phyloP scores from a whole-genome alignment of 129 eudicot species.

The Deinandra increscens region DNA sequence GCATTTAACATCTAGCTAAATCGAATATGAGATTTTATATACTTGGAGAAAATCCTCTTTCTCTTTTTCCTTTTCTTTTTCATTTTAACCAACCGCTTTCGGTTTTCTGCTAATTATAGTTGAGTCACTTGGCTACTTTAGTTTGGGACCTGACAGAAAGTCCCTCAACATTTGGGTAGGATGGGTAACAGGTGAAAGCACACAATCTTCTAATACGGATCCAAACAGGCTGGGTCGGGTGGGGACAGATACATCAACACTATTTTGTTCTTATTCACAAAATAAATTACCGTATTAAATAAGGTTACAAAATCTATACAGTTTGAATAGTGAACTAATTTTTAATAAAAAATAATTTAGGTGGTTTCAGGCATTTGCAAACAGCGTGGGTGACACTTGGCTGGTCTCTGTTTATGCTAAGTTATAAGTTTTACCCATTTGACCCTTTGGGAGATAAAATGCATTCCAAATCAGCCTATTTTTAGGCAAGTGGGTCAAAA shows the following conservation, averaged over 20 bases:
- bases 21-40: not conserved
- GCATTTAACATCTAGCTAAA: not conserved
- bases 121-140: constrained; percentile 4
- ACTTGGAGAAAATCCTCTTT: not conserved
- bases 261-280: not conserved
- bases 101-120: not conserved
- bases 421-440: not conserved
- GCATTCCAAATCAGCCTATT: too few relatives aligned
- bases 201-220: not conserved
- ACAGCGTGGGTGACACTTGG: not conserved
- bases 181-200: not conserved
- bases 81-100: not conserved
- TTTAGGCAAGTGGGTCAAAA: not conserved
- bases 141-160: not conserved
- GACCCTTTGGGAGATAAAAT: not conserved
- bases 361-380: not conserved
- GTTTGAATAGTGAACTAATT: not conserved
- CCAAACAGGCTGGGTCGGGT: not conserved
- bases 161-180: not conserved
- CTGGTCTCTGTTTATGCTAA: not conserved
- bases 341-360: not conserved
- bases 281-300: not conserved
- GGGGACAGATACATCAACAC: not conserved
- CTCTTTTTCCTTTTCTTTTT: not conserved
- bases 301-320: not conserved